Conservation (phyloP, 805 yeast species). For the Lipomyces starkeyi region DNA sequence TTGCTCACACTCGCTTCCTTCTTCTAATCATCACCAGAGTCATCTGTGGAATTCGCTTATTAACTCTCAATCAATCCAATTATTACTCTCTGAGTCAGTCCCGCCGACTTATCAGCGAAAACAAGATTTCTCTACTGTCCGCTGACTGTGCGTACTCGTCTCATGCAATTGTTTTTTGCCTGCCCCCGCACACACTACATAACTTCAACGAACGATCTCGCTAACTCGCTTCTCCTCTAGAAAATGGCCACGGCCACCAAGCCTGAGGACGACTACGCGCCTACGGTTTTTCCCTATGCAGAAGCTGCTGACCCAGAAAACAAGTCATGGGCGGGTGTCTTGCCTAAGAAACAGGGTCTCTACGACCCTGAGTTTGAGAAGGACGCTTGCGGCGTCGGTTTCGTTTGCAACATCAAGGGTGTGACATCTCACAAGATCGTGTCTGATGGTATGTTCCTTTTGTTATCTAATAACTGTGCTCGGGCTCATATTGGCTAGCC, state of each 20-base stretch:
- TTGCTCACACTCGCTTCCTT: slow-evolving; percentile 12
- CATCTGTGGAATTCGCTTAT: background rate
- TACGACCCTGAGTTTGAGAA: slow-evolving; percentile 93
- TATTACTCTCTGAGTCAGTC: background rate
- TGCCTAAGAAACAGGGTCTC: slow-evolving; percentile 86
- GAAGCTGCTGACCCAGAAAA: slow-evolving; percentile 57
- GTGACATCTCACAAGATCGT: slow-evolving; percentile 86
- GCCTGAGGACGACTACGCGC: slow-evolving; percentile 30
- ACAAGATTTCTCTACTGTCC: background rate
- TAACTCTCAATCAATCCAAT: background rate
- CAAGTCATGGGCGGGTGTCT: slow-evolving; percentile 88
- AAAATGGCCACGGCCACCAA: slow-evolving; percentile 15
- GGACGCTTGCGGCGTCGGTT: slow-evolving; percentile 99
- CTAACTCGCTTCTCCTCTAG: slow-evolving; percentile 31
- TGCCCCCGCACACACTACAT: background rate
- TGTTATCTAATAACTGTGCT: background rate
- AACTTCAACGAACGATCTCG: slow-evolving; percentile 30
- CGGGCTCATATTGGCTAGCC: slow-evolving; percentile 25
- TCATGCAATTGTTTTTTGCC: background rate
- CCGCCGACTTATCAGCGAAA: background rate
- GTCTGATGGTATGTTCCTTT: slow-evolving; percentile 68
- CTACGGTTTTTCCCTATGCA: slow-evolving; percentile 33
- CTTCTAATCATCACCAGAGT: slow-evolving; percentile 1
- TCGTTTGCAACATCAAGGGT: slow-evolving; percentile 93
- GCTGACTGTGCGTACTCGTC: slow-evolving; percentile 7